Base-by-base conservation (phyloP, 2,329 filamentous ascomycete genomes). In the Colletotrichum tabaci region DNA sequence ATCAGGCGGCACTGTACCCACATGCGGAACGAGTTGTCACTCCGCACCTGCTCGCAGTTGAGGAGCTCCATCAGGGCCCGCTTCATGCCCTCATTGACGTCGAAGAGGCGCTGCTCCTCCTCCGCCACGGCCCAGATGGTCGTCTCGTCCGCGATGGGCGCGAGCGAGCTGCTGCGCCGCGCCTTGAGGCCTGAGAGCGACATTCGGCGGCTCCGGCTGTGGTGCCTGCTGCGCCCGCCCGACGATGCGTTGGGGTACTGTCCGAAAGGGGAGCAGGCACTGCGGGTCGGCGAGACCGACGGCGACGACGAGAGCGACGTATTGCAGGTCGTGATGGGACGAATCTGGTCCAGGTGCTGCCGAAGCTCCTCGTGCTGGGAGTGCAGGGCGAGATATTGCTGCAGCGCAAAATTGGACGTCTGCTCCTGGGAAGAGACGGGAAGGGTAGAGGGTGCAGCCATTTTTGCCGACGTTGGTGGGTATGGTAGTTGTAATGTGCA, bases 41-140 rank as follows among this genome's bases (percentile, higher is more conserved):
- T 80, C 52, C 88, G 86, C 18, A 89, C 87, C 47, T 84, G 81
- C 30, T 88, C 86, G 79, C 87, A 90, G 80, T 90, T 91, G 75
- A 91, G 85, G 16, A 91, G 84, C 78, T 90, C 88, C 7, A 88
- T 91, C 75, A 91, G 77, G 2, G 88, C 86, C 42, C 88, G 85
- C 81, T 91, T 91, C 81, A 91, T 88, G 75, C 86, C 85, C 79
- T 90, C 88, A 79, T 89, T 89, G 79, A 90, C 86, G 73, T 86
- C 83, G 61, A 83, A 88, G 13, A 90, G 83, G 72, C 84, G 87
- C 74, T 86, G 84, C 77, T 89, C 87, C 76, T 88, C 87, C 21
- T 81, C 81, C 0, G 84, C 86, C 74, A 89, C 84, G 75, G 87
- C 85, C 72, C 81, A 81, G 26, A 87, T 77, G 8, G 84, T 84